These are phyloP conservation scores for Candida tropicalis DNA, from an alignment of 1,139 yeast species.

Conservation along the genomic window DNA sequence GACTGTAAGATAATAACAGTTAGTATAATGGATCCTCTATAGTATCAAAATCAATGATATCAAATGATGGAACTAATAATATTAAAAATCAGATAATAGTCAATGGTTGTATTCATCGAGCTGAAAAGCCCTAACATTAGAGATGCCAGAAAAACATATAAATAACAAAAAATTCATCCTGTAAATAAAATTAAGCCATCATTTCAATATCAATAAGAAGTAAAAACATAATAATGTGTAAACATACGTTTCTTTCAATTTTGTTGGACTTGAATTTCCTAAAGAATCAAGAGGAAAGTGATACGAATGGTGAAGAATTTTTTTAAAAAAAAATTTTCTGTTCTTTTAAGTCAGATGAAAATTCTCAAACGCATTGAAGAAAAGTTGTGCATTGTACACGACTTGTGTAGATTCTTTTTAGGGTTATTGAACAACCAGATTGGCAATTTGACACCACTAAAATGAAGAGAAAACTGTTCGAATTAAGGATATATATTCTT, in stretches of 20 bases:
- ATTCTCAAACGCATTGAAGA: no score
- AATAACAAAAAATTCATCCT: constrained; percentile 41
- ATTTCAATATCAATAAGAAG: not conserved
- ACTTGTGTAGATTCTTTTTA: not conserved
- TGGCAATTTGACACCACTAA: no score
- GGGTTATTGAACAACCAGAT: not conserved
- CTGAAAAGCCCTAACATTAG: constrained; percentile 64
- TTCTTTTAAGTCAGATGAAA: no score
- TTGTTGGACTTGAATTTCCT: not conserved
- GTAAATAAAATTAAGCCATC: constrained; percentile 13
- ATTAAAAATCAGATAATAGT: constrained; percentile 54
- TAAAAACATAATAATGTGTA: not conserved
- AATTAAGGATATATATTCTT: no score
- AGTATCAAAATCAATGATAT: no score
- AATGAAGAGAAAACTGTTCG: no score
- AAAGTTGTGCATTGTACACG: not conserved
- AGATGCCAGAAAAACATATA: constrained; percentile 71
- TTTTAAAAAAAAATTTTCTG: not conserved
- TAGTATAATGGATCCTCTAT: not conserved
- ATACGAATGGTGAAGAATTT: not conserved
- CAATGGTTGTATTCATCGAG: constrained; percentile 64
- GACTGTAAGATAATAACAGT: not conserved
- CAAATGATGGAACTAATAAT: not conserved
- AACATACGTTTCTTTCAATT: not conserved
- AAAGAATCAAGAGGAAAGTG: not conserved